These are phyloP conservation scores for Filobasidium floriforme DNA, from an alignment of 768 basidiomycete species.

Conservation along the genomic window DNA sequence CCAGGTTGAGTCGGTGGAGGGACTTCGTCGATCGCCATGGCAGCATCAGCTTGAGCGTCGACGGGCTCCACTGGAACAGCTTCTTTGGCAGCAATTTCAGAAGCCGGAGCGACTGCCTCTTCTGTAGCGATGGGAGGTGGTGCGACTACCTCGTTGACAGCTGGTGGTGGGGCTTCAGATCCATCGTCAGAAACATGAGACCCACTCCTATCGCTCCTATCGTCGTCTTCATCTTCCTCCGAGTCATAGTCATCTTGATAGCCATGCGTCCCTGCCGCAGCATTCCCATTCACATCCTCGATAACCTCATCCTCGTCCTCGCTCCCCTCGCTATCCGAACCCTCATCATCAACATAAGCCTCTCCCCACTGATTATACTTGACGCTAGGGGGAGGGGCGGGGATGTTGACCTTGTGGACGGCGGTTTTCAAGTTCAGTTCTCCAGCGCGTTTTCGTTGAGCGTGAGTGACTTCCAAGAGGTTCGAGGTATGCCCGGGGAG, in stretches of 20 bases:
- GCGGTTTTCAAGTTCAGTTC: not conserved
- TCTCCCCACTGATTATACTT: conserved; percentile 6
- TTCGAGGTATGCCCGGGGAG: not conserved
- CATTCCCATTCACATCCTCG: not conserved
- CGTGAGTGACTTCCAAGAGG: not conserved
- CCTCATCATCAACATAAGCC: not conserved
- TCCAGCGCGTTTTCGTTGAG: not conserved
- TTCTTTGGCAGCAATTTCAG: no score
- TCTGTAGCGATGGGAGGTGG: no score
- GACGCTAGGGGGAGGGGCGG: not conserved
- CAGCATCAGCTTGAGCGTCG: no score
- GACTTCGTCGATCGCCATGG: no score
- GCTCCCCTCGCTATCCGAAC: not conserved
- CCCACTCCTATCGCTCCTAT: not conserved
- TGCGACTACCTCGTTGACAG: no score
- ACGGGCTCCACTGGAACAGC: no score
- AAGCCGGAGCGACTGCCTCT: no score
- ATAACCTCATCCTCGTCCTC: not conserved
- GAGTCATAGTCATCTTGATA: not conserved
- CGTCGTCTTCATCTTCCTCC: not conserved
- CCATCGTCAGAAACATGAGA: no score
- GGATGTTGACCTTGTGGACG: not conserved
- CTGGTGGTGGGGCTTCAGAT: no score
- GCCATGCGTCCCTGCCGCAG: not conserved
- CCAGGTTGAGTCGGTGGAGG: no score